These are phyloP conservation scores for Circinella minor DNA, from an alignment of 371 early-diverging fungal genomes.

Conservation along the genomic window DNA sequence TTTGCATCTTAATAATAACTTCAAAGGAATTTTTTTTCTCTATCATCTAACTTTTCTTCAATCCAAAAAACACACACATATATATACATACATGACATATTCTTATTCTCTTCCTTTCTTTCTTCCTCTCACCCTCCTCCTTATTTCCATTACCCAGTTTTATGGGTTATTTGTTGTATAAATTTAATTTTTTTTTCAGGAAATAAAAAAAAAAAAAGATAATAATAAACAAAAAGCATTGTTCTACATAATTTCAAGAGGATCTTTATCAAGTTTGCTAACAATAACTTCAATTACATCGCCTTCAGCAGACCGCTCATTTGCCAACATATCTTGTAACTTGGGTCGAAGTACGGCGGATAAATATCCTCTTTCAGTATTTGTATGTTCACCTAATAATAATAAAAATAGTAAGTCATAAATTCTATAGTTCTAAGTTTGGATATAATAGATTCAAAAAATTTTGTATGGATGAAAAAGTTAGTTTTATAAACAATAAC, in stretches of 20 bases:
- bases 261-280: constrained; percentile 74
- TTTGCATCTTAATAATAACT: neutral
- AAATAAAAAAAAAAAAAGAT: constrained; percentile 8
- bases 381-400: constrained; percentile 79
- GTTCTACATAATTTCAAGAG: constrained; percentile 65
- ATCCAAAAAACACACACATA: neutral
- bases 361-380: constrained; percentile 95
- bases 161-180: neutral
- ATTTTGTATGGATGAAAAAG: too few species aligned
- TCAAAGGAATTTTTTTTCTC: too few species aligned
- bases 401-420: neutral
- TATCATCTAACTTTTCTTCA: too few species aligned
- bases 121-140: neutral
- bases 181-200: neutral
- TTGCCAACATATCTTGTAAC: constrained; percentile 59
- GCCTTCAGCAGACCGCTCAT: constrained; percentile 48
- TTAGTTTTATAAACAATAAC: constrained; percentile 3
- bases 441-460: too few species aligned
- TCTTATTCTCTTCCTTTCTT: neutral
- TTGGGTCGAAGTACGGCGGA: constrained; percentile 66
- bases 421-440: too few species aligned
- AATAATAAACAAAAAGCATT: constrained; percentile 6
- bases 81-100: too few species aligned
- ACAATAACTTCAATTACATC: constrained; percentile 66
- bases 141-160: neutral